phyloP scores from a whole-genome alignment of 2,329 filamentous ascomycete genomes.

The Sporothrix globosa region DNA sequence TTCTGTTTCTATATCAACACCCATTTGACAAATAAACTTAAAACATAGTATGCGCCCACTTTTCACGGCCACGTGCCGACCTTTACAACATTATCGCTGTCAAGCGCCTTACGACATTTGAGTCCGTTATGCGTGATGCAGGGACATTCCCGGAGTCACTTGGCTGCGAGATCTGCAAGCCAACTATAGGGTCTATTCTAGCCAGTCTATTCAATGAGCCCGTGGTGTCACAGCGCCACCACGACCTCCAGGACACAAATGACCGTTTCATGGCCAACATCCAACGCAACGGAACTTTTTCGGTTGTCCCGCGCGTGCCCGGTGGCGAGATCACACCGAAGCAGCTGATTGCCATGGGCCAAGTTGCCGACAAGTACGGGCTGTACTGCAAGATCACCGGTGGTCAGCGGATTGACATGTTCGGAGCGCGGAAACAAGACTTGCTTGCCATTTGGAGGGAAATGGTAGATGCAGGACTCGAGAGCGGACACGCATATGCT shows the following conservation, averaged over 20 bases:
- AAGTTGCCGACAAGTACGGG: slow-evolving; percentile 79
- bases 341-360: slow-evolving; percentile 79
- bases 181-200: slow-evolving; percentile 77
- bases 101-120: slow-evolving; percentile 72
- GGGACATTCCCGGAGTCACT: slow-evolving; percentile 68
- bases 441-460: slow-evolving; percentile 79
- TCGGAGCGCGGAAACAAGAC: slow-evolving; percentile 86
- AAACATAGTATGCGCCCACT: slow-evolving; percentile 70
- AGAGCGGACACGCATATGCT: slow-evolving; percentile 87
- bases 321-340: slow-evolving; percentile 88
- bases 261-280: slow-evolving; percentile 88
- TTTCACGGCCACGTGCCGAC: slow-evolving; percentile 74
- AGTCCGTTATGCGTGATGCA: slow-evolving; percentile 75
- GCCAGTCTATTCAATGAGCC: slow-evolving; percentile 82
- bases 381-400: slow-evolving; percentile 93
- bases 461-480: slow-evolving; percentile 82
- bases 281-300: slow-evolving; percentile 88
- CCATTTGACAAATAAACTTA: not conserved
- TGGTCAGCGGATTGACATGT: slow-evolving; percentile 90
- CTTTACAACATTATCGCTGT: slow-evolving; percentile 89
- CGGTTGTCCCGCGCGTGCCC: slow-evolving; percentile 79
- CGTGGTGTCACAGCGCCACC: slow-evolving; percentile 71
- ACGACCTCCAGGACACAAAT: slow-evolving; percentile 87
- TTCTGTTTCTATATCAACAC: not conserved
- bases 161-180: slow-evolving; percentile 87